phyloP scores from a whole-genome alignment of 495 filamentous ascomycete genomes.

The Cercophora samala region DNA sequence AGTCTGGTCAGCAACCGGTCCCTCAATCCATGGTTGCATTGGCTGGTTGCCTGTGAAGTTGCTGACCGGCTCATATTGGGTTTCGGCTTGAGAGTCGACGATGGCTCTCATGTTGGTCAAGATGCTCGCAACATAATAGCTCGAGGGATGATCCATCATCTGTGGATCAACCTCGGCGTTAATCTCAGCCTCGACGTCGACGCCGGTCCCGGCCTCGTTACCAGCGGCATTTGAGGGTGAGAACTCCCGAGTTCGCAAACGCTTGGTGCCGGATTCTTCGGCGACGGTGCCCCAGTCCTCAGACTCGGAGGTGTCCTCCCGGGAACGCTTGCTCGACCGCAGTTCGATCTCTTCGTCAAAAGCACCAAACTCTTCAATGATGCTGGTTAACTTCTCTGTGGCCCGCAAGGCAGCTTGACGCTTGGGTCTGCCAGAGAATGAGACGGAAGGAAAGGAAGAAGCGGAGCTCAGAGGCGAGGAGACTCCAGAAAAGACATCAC shows the following conservation, averaged over 20 bases:
- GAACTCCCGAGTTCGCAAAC: too few species aligned
- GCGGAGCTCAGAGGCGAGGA: background rate
- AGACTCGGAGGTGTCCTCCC: background rate
- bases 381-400: background rate
- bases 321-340: background rate
- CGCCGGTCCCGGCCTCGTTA: too few species aligned
- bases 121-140: background rate
- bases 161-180: too few species aligned
- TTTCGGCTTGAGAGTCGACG: too few species aligned
- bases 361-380: background rate
- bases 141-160: too few species aligned
- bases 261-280: too few species aligned
- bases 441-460: background rate
- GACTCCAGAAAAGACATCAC: background rate
- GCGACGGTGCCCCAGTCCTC: background rate
- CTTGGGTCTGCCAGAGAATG: background rate
- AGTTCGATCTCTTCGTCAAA: background rate
- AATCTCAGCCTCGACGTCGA: too few species aligned
- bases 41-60: too few species aligned
- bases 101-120: background rate
- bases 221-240: too few species aligned
- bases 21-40: too few species aligned
- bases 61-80: too few species aligned
- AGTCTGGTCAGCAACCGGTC: too few species aligned
- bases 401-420: background rate